Conservation (phyloP, 306 rosid species). For the Acacia acuminata region DNA sequence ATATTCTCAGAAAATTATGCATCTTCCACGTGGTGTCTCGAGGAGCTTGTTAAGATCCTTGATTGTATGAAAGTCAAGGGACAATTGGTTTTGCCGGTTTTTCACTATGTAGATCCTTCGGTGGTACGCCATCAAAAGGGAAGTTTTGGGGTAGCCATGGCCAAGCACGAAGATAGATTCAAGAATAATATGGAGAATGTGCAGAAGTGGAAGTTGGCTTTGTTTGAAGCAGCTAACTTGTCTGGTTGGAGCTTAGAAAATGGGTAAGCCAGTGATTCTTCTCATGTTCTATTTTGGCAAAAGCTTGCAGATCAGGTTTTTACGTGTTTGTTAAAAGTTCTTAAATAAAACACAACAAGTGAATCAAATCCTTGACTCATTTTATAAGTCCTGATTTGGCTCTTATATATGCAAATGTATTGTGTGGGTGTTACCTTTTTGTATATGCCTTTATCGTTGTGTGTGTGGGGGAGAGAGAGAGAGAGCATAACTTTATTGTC, state of each 20-base stretch:
- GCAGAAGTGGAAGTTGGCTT: slow-evolving; percentile 41
- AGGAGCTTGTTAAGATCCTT: slow-evolving; percentile 43
- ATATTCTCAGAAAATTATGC: slow-evolving; percentile 49
- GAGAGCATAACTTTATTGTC: no score
- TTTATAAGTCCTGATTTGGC: neutral
- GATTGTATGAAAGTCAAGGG: slow-evolving; percentile 31
- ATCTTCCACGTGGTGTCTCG: slow-evolving; percentile 44
- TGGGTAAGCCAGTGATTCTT: slow-evolving; percentile 25
- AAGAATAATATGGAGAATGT: slow-evolving; percentile 9
- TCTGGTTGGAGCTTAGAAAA: slow-evolving; percentile 44
- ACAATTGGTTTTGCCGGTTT: slow-evolving; percentile 46
- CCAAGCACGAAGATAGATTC: slow-evolving; percentile 28
- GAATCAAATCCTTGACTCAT: neutral
- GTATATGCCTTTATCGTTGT: neutral
- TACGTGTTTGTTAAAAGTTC: neutral
- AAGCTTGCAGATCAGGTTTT: neutral
- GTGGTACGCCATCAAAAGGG: slow-evolving; percentile 38
- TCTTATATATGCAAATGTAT: neutral
- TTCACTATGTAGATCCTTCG: slow-evolving; percentile 49
- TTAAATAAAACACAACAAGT: neutral
- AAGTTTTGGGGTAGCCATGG: slow-evolving; percentile 22
- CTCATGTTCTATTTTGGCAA: neutral
- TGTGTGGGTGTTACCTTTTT: neutral
- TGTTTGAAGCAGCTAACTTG: slow-evolving; percentile 44
- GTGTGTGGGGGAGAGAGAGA: no score